Base-by-base conservation (phyloP, 140 eudicot species). In the Flaveria floridana region DNA sequence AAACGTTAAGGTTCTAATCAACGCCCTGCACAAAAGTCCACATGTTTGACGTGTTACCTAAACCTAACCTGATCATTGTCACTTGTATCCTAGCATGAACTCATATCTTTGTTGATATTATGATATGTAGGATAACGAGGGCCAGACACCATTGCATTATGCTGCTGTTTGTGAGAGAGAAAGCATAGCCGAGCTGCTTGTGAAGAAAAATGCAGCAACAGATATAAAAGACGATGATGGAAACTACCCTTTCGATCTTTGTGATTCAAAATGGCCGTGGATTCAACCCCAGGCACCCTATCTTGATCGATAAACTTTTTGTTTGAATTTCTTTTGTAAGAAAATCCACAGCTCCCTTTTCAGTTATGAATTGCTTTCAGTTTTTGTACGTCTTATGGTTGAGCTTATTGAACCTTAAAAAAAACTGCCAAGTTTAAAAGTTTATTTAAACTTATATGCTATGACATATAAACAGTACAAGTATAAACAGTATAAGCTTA, bases 101-200 rank as follows among this genome's bases (percentile, higher is more conserved):
- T 59, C 16, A 47, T 71, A 78, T 58, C 15, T 64, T 8, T 64
- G 48, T 64, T 78, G 25, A 47, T 74, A 23, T 48, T 15, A 20
- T 48, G 9, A 50, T 41, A n/a, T 80, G 70, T 62, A 93, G 98
- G 98, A 93, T 76, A 82, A 85, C 65, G 98, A 93, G 86, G 98
- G 98, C 11, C 98, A 93, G 74, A 90, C 96, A 23, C 83, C 98
- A 1, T 74, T 93, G 83, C 98, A 93, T 79, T 93, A 93, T 82
- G 97, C 99, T 76, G 97, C 95, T 75, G 90, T 94, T 44, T 94
- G 99, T 73, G 99, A 94, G 57, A 86, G 99, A 84, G 88, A 87
- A 70, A 80, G 71, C 62, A 85, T 90, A 11, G 96, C 97, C 2
- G 90, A 90, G 77, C 75, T 90, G 55, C 98, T 93, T 39, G 94